Conservation (phyloP, 2,329 filamentous ascomycete genomes). For the Claviceps sorghi region DNA sequence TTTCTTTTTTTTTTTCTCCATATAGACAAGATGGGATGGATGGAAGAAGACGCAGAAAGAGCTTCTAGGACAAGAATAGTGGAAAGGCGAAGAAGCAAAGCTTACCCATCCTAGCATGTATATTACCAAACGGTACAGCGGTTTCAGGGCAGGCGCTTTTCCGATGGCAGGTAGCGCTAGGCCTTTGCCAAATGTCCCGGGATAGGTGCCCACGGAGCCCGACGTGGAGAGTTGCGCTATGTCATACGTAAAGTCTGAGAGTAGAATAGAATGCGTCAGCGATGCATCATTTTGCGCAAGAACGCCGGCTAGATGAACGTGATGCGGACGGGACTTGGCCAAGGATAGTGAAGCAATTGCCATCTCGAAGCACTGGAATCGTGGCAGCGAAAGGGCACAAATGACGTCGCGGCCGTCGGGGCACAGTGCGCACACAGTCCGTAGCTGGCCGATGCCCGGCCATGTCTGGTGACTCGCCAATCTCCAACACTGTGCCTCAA, state of each 20-base stretch:
- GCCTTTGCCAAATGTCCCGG: not conserved
- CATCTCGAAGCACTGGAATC: not conserved
- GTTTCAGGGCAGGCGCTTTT: not conserved
- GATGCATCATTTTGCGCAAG: not conserved
- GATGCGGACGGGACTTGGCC: not conserved
- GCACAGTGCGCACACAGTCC: not conserved
- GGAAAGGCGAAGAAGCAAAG: not conserved
- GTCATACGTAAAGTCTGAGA: not conserved
- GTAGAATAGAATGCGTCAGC: not conserved
- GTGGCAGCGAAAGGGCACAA: too few species aligned
- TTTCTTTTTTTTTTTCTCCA: conserved; percentile 12
- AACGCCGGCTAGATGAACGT: not conserved
- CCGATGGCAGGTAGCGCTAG: not conserved
- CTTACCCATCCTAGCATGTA: not conserved
- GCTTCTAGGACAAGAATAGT: not conserved
- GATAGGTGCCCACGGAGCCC: not conserved
- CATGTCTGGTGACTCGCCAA: not conserved
- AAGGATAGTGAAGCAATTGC: not conserved
- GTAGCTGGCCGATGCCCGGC: not conserved
- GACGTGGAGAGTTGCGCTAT: not conserved
- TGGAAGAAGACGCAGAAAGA: not conserved
- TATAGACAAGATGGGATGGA: conserved; percentile 19
- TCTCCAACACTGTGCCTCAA: not conserved
- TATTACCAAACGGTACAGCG: not conserved
- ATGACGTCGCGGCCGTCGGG: not conserved